Conservation (phyloP, 2,329 filamentous ascomycete species). For the Dactylellina haptotyla region DNA sequence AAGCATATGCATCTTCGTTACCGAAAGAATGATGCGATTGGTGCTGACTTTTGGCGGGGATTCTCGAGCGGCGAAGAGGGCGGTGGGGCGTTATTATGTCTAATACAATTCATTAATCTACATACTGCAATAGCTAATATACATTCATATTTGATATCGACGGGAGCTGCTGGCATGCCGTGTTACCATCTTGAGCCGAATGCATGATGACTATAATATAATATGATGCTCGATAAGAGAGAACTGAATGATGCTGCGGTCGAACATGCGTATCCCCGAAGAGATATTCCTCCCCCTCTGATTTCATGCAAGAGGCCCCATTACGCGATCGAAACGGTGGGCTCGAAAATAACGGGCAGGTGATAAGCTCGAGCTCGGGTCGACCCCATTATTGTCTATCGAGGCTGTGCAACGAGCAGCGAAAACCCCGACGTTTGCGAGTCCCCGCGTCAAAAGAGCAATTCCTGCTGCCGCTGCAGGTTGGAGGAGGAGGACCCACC, state of each 20-base stretch:
- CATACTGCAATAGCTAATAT: neutral
- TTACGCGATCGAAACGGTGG: constrained; percentile 19
- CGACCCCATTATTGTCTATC: constrained; percentile 14
- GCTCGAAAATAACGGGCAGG: constrained; percentile 10
- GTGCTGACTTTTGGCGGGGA: neutral
- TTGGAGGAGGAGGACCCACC: constrained; percentile 6
- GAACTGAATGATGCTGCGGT: neutral
- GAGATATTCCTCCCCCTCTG: neutral
- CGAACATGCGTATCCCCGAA: neutral
- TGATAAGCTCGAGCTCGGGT: constrained; percentile 26
- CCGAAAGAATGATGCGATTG: neutral
- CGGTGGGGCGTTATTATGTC: neutral
- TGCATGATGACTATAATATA: too few relatives aligned
- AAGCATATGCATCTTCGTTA: constrained; percentile 2
- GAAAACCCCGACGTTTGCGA: neutral
- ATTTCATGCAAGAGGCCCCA: neutral
- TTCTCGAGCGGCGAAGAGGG: neutral
- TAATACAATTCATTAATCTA: neutral
- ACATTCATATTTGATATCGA: neutral
- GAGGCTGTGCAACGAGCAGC: constrained; percentile 38
- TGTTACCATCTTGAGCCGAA: neutral
- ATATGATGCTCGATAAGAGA: too few relatives aligned
- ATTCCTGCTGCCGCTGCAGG: neutral
- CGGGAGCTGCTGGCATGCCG: neutral
- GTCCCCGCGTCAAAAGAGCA: neutral